Conservation (phyloP, 169 alveolate genomes). For the Plasmodium malariae region DNA sequence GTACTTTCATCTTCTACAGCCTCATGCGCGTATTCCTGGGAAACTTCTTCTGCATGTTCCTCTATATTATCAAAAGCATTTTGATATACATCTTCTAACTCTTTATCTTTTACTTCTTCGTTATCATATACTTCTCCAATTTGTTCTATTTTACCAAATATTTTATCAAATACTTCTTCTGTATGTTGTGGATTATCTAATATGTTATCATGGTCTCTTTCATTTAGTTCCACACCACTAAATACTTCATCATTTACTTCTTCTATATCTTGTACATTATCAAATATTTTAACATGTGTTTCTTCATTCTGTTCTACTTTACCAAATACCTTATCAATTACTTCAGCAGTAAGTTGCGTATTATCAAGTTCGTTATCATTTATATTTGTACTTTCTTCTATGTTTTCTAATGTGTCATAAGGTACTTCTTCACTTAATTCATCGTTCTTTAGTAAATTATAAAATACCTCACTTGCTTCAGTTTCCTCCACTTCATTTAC, state of each 20-base stretch:
- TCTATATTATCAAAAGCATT: not conserved
- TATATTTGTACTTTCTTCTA: not conserved
- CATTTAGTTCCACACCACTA: not conserved
- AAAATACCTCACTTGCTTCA: not conserved
- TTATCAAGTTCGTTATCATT: not conserved
- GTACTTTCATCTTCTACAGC: not conserved
- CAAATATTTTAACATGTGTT: not conserved
- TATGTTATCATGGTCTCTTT: not conserved
- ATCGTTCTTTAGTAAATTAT: not conserved
- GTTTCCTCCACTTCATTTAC: not conserved
- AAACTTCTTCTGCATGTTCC: slow-evolving; percentile 7
- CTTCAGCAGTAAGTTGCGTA: not conserved
- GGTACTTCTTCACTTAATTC: not conserved
- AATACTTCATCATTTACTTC: not conserved
- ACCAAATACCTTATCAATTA: not conserved
- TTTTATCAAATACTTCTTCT: not conserved
- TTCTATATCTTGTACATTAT: not conserved
- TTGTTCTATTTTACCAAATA: not conserved
- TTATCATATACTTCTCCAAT: slow-evolving; percentile 8
- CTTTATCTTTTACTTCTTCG: not conserved
- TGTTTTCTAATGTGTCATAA: slow-evolving; percentile 1
- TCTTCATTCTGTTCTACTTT: not conserved
- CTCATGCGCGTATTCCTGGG: too few relatives aligned
- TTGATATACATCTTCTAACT: not conserved
- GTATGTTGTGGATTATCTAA: not conserved